Base-by-base conservation (phyloP, 225 moss, liverwort and hornwort species). In the Sphagnum tenellum region DNA sequence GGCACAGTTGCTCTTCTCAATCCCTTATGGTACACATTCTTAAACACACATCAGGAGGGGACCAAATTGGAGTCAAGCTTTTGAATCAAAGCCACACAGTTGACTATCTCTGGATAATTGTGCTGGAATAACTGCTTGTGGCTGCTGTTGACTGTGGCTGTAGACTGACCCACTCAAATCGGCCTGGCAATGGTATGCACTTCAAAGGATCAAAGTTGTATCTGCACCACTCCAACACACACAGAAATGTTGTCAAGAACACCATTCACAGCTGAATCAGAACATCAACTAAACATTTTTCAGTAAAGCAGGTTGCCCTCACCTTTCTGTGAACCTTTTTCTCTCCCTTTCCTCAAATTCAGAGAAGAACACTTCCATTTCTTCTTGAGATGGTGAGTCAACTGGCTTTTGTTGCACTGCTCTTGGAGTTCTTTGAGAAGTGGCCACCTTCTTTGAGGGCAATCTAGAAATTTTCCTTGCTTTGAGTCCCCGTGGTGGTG, bases 161-260 rank as follows among this genome's bases (percentile, higher is more conserved):
- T 58, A 72, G 61, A 47, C 71, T 58, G 10, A 56, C 68, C 79
- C 79, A 79, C 14, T 79, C 75, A 60, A 69, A 79, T 4, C 79
- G 79, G 62, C 79, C 79, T 51, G 75, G 69, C 55, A 75, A 72
- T 63, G 79, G 79, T 66, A 62, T 71, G 56, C 69, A 71, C 50
- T 63, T 69, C 66, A 63, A 62, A 57, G 75, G 79, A 54, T 79
- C 79, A 69, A 79, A 79, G 59, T 79, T 79, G 63, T 79, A 79
- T 75, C 79, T 79, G 79, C 63, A 51, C 9, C 47, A 61, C 46
- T 8, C 4, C 52, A 10, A 44, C 8, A 11, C 45, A 61, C 61
- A 61, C 4, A 10, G 61, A 61, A 45, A 45, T 8, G 45, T 9
- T 9, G 61, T 44, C 61, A 61, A 9, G 11, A 7, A 10, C 46